Conservation (phyloP, 495 filamentous ascomycete genomes). For the Penicillium simplicissimum region DNA sequence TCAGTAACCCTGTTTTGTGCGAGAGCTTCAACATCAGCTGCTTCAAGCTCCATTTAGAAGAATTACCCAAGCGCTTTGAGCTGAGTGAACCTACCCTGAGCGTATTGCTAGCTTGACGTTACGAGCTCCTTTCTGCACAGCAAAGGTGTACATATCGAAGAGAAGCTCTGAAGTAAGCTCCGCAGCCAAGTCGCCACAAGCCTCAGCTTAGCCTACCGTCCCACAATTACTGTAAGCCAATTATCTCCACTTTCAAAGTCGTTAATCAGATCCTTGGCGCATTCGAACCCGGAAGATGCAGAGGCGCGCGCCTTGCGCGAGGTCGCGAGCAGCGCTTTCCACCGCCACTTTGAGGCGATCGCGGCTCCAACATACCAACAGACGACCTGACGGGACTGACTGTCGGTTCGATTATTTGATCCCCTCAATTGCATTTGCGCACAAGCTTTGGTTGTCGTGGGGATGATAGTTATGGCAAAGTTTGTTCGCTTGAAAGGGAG, state of each 20-base stretch:
- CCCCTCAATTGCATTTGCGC: background rate
- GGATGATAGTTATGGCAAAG: slow-evolving; percentile 3
- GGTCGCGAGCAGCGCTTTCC: background rate
- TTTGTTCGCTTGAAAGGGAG: background rate
- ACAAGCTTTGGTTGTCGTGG: background rate
- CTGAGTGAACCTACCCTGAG: too few relatives aligned
- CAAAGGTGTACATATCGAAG: background rate
- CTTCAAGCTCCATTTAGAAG: background rate
- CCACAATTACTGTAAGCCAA: background rate
- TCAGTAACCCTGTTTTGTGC: background rate
- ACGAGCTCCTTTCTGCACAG: background rate
- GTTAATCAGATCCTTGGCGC: background rate
- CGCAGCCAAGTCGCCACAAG: background rate
- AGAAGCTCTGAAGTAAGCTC: background rate
- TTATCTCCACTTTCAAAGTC: background rate
- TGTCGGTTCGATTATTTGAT: background rate
- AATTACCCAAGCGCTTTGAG: too few relatives aligned
- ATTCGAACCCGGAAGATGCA: background rate
- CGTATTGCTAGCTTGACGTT: background rate
- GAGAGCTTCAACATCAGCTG: too few relatives aligned
- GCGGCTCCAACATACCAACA: background rate
- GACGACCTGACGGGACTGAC: slow-evolving; percentile 2
- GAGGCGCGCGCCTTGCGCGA: background rate
- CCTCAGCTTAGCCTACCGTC: background rate
- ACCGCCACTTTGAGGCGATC: background rate